Evolutionary conservation across 2,329 filamentous ascomycete genomes (phyloP).

Genomic region (Coniella lustricola): DNA sequence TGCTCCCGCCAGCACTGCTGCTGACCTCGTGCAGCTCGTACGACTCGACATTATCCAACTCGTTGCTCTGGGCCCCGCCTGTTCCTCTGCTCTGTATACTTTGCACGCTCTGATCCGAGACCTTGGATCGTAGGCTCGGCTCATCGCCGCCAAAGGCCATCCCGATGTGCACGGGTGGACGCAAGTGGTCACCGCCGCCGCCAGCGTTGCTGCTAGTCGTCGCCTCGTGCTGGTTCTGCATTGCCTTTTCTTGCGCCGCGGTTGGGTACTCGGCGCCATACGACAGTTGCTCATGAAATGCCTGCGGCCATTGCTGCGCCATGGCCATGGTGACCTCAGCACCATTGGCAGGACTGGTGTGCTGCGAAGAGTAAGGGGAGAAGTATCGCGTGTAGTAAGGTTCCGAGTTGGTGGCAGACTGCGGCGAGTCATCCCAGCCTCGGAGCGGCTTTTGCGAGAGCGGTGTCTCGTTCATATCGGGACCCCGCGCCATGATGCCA

Average conservation of each 20-base stretch:
- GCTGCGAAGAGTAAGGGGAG: conserved; percentile 54
- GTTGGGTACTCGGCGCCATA: conserved; percentile 20
- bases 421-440: conserved; percentile 47
- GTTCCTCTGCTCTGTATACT: conserved; percentile 20
- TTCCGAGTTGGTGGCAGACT: conserved; percentile 31
- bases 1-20: conserved; percentile 11
- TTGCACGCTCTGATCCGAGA: conserved; percentile 22
- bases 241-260: conserved; percentile 17
- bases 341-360: conserved; percentile 48
- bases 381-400: conserved; percentile 37
- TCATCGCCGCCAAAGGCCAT: conserved; percentile 36
- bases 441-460: conserved; percentile 46
- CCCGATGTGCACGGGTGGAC: conserved; percentile 29
- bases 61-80: conserved; percentile 2
- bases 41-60: conserved; percentile 27
- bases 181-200: neutral
- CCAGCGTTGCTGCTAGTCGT: neutral
- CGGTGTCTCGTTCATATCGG: conserved; percentile 44
- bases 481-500: conserved; percentile 20
- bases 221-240: conserved; percentile 13
- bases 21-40: conserved; percentile 45
- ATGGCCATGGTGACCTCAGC: conserved; percentile 27
- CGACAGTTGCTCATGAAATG: conserved; percentile 11
- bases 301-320: conserved; percentile 29
- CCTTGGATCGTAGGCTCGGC: conserved; percentile 25